These are phyloP conservation scores for Dioscorea zingiberensis DNA, from an alignment of 106 monocot species.

Conservation along the genomic window DNA sequence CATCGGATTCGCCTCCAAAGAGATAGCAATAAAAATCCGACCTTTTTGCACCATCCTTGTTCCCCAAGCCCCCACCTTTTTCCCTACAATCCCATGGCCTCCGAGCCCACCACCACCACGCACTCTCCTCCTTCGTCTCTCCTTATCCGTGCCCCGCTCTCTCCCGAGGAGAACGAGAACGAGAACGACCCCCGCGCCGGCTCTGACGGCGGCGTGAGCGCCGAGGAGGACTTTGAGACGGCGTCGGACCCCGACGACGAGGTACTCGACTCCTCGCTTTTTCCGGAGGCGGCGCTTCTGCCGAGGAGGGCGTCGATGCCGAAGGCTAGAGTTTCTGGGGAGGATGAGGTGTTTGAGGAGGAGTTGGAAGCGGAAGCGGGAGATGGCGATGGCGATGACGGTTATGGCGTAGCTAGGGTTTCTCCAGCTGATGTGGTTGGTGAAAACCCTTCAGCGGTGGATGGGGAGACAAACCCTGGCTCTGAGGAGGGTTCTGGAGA, in stretches of 20 bases:
- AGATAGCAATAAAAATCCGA: background rate
- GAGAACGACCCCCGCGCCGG: background rate
- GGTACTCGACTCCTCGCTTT: background rate
- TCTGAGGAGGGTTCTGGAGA: background rate
- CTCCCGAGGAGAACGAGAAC: background rate
- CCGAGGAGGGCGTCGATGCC: background rate
- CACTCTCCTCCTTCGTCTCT: too few relatives aligned
- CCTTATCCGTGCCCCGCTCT: background rate
- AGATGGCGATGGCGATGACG: background rate
- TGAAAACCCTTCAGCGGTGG: background rate
- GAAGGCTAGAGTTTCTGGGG: background rate
- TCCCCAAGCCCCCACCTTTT: background rate
- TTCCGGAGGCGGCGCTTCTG: background rate
- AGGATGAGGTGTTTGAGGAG: conserved; percentile 1
- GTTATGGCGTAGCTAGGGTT: background rate
- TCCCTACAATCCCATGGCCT: background rate
- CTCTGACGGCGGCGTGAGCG: background rate
- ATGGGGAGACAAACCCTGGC: background rate
- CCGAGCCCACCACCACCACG: background rate
- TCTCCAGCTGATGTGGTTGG: background rate
- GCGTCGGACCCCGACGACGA: conserved; percentile 7
- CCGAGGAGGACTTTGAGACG: conserved; percentile 1
- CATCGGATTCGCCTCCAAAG: background rate
- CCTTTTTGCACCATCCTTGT: background rate
- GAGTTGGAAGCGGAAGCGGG: background rate